Conservation (phyloP, 768 basidiomycete genomes). For the Leccinum arenicola region DNA sequence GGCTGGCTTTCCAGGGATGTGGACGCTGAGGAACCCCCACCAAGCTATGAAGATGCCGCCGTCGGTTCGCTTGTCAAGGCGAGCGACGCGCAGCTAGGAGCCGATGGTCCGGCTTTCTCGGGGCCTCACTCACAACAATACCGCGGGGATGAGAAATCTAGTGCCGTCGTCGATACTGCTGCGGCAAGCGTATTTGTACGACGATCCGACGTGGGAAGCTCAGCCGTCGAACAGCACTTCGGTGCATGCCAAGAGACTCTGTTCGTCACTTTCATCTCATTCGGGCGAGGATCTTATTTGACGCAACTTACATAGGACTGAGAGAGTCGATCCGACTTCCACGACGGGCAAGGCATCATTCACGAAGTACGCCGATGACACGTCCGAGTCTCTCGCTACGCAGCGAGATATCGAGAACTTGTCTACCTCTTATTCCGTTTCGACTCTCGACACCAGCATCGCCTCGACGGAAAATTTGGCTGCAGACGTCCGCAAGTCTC, state of each 20-base stretch:
- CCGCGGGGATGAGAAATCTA: not conserved
- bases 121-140: not conserved
- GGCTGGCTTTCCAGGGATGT: not conserved
- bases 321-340: not conserved
- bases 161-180: not conserved
- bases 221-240: not conserved
- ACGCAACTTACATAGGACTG: not conserved
- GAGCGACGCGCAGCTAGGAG: too few species aligned
- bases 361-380: not conserved
- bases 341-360: not conserved
- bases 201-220: not conserved
- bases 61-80: not conserved
- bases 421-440: not conserved
- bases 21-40: slow-evolving; percentile 8
- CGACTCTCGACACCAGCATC: not conserved
- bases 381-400: not conserved
- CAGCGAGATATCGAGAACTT: not conserved
- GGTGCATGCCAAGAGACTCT: not conserved
- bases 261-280: not conserved
- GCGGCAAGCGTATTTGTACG: not conserved
- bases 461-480: not conserved
- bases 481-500: not conserved
- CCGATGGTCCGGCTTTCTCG: not conserved
- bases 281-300: not conserved
- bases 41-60: slow-evolving; percentile 13